These are phyloP conservation scores for Multifurca ochricompacta DNA, from an alignment of 768 basidiomycete genomes.

Conservation along the genomic window DNA sequence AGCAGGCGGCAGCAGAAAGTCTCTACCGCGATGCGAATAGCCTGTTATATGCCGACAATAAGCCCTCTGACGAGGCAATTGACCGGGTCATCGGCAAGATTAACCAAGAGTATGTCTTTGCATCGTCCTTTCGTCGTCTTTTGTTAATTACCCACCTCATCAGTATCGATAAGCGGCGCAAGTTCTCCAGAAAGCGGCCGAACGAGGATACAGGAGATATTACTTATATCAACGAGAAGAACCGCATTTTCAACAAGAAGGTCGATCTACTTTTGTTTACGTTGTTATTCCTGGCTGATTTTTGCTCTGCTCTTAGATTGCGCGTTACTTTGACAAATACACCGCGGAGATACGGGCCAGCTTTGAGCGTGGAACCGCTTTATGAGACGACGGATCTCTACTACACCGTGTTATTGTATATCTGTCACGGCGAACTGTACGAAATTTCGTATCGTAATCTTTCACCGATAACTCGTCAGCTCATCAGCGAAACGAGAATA, in stretches of 20 bases:
- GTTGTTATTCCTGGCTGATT: background rate
- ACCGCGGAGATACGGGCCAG: constrained; percentile 94
- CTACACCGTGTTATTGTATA: constrained; percentile 3
- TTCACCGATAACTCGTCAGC: background rate
- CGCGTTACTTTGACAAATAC: constrained; percentile 94
- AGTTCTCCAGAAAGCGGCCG: constrained; percentile 80
- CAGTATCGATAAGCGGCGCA: constrained; percentile 85
- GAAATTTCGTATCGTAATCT: background rate
- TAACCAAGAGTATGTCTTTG: constrained; percentile 74
- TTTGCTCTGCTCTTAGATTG: constrained; percentile 54
- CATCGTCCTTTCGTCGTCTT: constrained; percentile 5
- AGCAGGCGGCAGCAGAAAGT: constrained; percentile 65
- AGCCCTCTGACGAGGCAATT: constrained; percentile 91
- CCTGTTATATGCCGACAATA: constrained; percentile 89
- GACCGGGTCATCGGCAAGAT: constrained; percentile 88
- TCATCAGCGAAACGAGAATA: no score
- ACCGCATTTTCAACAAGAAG: constrained; percentile 98
- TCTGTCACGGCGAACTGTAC: background rate
- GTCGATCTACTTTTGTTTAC: constrained; percentile 30
- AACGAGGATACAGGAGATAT: constrained; percentile 95
- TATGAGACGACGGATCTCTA: constrained; percentile 35
- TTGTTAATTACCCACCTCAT: background rate
- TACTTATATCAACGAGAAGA: constrained; percentile 98
- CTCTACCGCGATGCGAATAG: constrained; percentile 93
- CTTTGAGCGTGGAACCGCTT: constrained; percentile 94